Evolutionary conservation across 139 green algal species (phyloP).

Genomic region (Chlamydomonas sp.): DNA sequence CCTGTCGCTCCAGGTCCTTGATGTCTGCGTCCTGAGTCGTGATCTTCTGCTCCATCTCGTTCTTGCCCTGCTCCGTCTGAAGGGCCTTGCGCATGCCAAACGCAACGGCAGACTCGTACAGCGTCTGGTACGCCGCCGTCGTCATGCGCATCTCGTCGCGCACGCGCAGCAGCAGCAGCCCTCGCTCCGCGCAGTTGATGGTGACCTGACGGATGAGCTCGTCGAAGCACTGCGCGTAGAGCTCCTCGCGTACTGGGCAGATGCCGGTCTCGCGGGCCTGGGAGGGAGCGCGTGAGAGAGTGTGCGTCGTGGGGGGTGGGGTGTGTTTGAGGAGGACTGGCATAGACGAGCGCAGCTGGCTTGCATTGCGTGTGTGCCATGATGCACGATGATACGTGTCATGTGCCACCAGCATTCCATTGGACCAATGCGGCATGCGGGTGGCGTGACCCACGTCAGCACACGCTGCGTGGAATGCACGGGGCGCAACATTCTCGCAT

Average conservation of each 20-base stretch:
- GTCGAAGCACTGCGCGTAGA: conserved; percentile 80
- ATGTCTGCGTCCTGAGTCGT: conserved; percentile 53
- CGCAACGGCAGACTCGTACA: conserved; percentile 76
- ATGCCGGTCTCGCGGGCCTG: conserved; percentile 82
- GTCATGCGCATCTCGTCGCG: conserved; percentile 82
- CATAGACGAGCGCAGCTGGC: too few species aligned
- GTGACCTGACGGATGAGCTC: conserved; percentile 75
- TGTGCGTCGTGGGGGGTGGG: too few species aligned
- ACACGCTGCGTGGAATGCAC: too few species aligned
- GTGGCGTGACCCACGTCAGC: too few species aligned
- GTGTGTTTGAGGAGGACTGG: too few species aligned
- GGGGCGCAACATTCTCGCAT: too few species aligned
- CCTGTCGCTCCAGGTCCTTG: conserved; percentile 68
- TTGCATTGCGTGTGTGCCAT: too few species aligned
- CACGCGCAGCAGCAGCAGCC: conserved; percentile 71
- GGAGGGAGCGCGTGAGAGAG: too few species aligned
- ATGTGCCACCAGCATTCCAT: too few species aligned
- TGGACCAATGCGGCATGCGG: too few species aligned
- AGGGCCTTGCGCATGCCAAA: conserved; percentile 85
- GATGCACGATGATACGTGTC: too few species aligned
- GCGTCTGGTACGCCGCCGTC: conserved; percentile 73
- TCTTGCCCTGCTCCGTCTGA: conserved; percentile 75
- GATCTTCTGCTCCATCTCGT: conserved; percentile 71
- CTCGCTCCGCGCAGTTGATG: conserved; percentile 80
- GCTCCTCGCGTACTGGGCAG: conserved; percentile 82